phyloP scores from a whole-genome alignment of 352 stramenopile genomes.

The Pythium chondricola region DNA sequence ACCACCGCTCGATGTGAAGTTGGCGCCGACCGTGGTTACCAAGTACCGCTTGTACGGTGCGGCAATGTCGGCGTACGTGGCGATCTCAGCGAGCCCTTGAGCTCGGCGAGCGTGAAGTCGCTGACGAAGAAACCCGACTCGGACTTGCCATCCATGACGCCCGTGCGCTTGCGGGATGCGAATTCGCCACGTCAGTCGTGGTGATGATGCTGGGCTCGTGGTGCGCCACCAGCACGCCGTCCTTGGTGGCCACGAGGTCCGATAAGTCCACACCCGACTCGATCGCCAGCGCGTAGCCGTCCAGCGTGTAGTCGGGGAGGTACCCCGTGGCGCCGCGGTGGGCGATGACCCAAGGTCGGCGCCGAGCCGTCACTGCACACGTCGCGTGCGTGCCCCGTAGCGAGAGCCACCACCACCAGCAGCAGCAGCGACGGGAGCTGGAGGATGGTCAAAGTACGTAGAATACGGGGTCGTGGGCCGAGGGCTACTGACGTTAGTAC shows the following conservation, averaged over 20 bases:
- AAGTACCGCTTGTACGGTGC: constrained; percentile 79
- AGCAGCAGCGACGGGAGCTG: background rate
- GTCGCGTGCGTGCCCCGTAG: background rate
- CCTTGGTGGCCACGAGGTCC: constrained; percentile 46
- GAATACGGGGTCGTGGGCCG: too few relatives aligned
- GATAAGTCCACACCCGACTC: constrained; percentile 84
- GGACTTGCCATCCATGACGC: constrained; percentile 46
- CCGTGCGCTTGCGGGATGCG: constrained; percentile 22
- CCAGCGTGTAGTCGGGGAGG: constrained; percentile 85
- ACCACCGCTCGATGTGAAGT: constrained; percentile 28
- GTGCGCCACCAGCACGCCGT: constrained; percentile 8
- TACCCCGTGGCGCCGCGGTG: constrained; percentile 86
- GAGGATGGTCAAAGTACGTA: background rate
- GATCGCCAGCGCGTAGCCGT: constrained; percentile 83
- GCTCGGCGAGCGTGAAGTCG: constrained; percentile 88
- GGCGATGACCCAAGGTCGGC: constrained; percentile 42
- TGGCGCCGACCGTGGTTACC: constrained; percentile 39
- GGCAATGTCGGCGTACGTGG: constrained; percentile 55
- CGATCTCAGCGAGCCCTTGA: constrained; percentile 69
- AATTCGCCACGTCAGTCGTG: constrained; percentile 86
- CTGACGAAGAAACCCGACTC: constrained; percentile 64
- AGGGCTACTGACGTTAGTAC: too few relatives aligned
- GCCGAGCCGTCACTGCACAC: background rate
- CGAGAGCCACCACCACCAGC: background rate
- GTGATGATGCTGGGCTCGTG: constrained; percentile 7